phyloP scores from a whole-genome alignment of 768 basidiomycete genomes.

The Nidula microcarpa region DNA sequence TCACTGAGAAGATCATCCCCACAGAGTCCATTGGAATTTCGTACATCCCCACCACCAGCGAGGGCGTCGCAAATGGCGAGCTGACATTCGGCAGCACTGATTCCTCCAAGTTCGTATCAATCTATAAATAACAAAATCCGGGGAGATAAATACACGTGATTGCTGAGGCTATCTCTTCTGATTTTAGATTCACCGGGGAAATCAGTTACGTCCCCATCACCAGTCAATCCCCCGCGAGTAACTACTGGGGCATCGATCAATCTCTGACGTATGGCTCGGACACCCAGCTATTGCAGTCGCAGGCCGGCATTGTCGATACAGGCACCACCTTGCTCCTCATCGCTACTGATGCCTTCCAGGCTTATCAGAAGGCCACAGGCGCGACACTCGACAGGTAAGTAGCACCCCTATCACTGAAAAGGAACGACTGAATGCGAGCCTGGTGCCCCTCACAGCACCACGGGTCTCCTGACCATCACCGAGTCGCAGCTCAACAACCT shows the following conservation, averaged over 20 bases:
- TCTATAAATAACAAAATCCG: too few species aligned
- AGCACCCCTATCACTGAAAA: too few species aligned
- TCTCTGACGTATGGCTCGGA: conserved; percentile 35
- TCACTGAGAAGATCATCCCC: conserved; percentile 40
- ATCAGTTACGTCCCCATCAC: conserved; percentile 35
- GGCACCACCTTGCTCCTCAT: conserved; percentile 52
- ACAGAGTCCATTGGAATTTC: conserved; percentile 47
- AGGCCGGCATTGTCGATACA: conserved; percentile 50
- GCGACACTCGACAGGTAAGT: conserved; percentile 46
- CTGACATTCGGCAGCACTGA: conserved; percentile 55
- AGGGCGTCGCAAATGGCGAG: conserved; percentile 43
- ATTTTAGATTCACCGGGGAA: conserved; percentile 18
- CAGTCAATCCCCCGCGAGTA: conserved; percentile 31
- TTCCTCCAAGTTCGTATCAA: conserved; percentile 33
- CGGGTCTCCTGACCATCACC: conserved; percentile 55
- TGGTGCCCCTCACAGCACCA: conserved; percentile 27
- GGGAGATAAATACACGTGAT: too few species aligned
- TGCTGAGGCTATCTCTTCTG: not conserved
- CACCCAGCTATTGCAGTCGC: conserved; percentile 26
- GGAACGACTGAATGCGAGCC: too few species aligned
- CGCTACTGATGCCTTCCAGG: conserved; percentile 56
- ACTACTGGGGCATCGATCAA: conserved; percentile 55
- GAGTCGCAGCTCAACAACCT: conserved; percentile 42
- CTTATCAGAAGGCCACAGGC: conserved; percentile 51
- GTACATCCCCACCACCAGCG: conserved; percentile 42